A percentile compares a stretch with the other conserved stretches of the same genome.
These are phyloP conservation scores for Silene vulgaris DNA, from an alignment of 179 eudicot species.

Conservation along the genomic window DNA sequence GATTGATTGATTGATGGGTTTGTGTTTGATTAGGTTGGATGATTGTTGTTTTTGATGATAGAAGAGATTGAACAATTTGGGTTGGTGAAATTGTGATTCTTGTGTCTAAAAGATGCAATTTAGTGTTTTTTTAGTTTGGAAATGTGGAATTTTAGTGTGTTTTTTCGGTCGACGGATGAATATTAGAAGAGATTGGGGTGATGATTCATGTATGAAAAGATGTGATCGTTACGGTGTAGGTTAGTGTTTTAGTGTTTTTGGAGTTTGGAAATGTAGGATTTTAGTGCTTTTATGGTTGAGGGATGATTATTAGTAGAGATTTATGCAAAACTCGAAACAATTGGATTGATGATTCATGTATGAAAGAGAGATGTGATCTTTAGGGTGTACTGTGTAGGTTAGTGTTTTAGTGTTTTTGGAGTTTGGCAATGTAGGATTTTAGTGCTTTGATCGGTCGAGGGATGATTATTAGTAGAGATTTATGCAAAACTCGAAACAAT, in stretches of 20 bases:
- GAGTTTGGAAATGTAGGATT: conserved; percentile 2
- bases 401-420: not conserved
- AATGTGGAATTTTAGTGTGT: not conserved
- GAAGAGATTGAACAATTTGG: not conserved
- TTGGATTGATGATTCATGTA: not conserved
- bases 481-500: not conserved
- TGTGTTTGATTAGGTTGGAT: not conserved
- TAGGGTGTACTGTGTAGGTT: not conserved
- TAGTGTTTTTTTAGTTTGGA: not conserved
- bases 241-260: not conserved
- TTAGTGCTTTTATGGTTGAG: not conserved
- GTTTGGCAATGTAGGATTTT: conserved; percentile 6
- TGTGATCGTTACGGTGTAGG: not conserved
- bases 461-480: too few relatives aligned
- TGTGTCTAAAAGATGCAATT: not conserved
- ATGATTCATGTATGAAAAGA: not conserved
- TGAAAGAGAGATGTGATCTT: not conserved
- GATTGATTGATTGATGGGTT: not conserved
- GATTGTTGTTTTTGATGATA: not conserved
- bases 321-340: not conserved
- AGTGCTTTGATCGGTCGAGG: not conserved
- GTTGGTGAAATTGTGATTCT: not conserved
- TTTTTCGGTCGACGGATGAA: too few relatives aligned
- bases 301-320: too few relatives aligned
- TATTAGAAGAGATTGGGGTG: too few relatives aligned